Base-by-base conservation (phyloP, 495 filamentous ascomycete species). In the Hypoxylon cercidicola region DNA sequence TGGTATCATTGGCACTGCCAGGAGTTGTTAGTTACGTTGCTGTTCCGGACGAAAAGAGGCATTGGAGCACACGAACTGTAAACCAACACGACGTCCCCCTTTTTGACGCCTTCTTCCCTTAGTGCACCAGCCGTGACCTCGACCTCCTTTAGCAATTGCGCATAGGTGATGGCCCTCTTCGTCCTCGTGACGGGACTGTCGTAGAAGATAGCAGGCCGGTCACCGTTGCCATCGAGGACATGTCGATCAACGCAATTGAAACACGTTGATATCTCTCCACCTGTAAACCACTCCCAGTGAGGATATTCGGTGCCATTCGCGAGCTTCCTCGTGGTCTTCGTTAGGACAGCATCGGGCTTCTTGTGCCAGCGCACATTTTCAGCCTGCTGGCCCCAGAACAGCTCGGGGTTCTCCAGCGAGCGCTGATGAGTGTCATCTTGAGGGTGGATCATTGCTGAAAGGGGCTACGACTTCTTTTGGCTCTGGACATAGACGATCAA, bases 171-270 rank as follows among this genome's bases (percentile, higher is more conserved):
- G 28, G 81, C 84, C 69, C 89, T 79, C 71, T 93, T 92, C 11
- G 80, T 79, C n/a, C 85, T 85, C 11, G 91, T 91, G 18, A 96
- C 93, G 0, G 93, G 91, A 20, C 88, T 92, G 72, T 97, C 93
- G 86, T 91, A 97, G 53, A 92, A 84, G 52, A 97, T 90, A 10
- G 94, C 93, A 0, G 84, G 84, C 34, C 80, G 76, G 13, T 88
- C 85, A 9, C 93, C 94, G 60, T 87, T 79, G 15, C 93, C 92
- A 7, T 82, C 83, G 16, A 87, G 77, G 13, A 97, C 92, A 75
- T 97, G 94, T 16, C 93, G 83, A 73, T 97, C 93, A 25, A 97
- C 78, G 67, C 93, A 95, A 72, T 97, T 97, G 76, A 90, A 97
- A 50, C 87, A 88, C 0, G 93, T 97, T 21, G 91, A 96, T 69